Conservation (phyloP, 129 eudicot genomes). For the Rutidosis leptorrhynchoides region DNA sequence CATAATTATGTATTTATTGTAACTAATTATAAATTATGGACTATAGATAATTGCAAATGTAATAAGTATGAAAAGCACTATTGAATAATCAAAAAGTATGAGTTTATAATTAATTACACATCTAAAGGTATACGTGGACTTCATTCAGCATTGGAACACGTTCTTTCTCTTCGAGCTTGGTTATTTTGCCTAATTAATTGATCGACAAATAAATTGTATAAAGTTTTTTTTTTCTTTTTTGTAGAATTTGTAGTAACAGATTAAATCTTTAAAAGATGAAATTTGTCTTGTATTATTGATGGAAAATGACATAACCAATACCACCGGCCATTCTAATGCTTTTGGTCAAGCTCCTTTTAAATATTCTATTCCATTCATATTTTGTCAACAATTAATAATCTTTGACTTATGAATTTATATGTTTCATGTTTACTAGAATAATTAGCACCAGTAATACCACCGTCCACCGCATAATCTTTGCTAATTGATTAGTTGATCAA, state of each 20-base stretch:
- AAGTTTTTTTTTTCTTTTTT: not conserved
- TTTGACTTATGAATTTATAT: slow-evolving; percentile 14
- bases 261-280: slow-evolving; percentile 16
- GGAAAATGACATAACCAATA: slow-evolving; percentile 7
- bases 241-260: not conserved
- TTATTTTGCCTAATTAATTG: not conserved
- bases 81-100: no score
- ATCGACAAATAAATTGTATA: not conserved
- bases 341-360: slow-evolving; percentile 20
- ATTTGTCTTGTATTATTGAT: slow-evolving; percentile 26
- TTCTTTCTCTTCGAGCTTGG: no score
- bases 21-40: no score
- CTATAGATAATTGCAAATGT: no score
- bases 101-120: not conserved
- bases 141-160: no score
- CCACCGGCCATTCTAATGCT: slow-evolving; percentile 30
- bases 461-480: slow-evolving; percentile 18
- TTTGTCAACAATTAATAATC: slow-evolving; percentile 13
- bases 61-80: no score
- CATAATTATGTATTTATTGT: no score
- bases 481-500: no score
- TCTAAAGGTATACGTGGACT: not conserved
- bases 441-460: slow-evolving; percentile 17
- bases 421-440: not conserved
- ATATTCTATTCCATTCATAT: slow-evolving; percentile 22